phyloP scores from a whole-genome alignment of 1,284 basidiomycete species.

The Albatrellus sp. region DNA sequence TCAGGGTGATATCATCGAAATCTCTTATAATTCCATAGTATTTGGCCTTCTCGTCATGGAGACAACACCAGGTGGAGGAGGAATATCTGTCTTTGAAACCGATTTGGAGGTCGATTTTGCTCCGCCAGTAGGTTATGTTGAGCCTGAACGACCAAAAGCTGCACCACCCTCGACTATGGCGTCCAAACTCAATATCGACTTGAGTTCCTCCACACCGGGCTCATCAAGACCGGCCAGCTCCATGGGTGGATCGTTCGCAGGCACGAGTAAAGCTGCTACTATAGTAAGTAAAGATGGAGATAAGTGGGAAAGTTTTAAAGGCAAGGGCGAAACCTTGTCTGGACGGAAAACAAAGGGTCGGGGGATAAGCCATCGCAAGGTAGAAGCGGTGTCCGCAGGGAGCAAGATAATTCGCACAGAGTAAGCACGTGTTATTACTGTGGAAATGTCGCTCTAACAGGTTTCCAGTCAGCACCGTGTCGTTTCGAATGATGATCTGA shows the following conservation, averaged over 20 bases:
- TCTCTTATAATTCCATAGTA: slow-evolving; percentile 83
- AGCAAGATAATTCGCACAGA: slow-evolving; percentile 85
- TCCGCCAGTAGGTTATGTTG: slow-evolving; percentile 70
- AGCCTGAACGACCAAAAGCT: slow-evolving; percentile 79
- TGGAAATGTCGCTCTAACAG: slow-evolving; percentile 8
- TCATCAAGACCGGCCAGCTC: slow-evolving; percentile 74
- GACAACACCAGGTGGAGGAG: slow-evolving; percentile 75
- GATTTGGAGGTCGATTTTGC: slow-evolving; percentile 91
- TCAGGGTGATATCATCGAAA: slow-evolving; percentile 87
- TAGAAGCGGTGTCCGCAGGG: slow-evolving; percentile 65
- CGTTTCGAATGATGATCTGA: slow-evolving; percentile 73
- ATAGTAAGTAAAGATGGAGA: slow-evolving; percentile 63
- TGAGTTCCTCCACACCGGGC: slow-evolving; percentile 69
- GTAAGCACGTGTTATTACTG: slow-evolving; percentile 36
- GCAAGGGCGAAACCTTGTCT: slow-evolving; percentile 78
- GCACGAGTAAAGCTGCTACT: slow-evolving; percentile 26
- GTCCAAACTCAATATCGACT: slow-evolving; percentile 90
- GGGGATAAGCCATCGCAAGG: slow-evolving; percentile 73
- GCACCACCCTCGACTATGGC: slow-evolving; percentile 89
- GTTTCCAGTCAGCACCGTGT: slow-evolving; percentile 64
- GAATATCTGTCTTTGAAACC: slow-evolving; percentile 88
- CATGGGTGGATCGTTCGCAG: slow-evolving; percentile 52
- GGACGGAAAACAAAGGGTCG: slow-evolving; percentile 90
- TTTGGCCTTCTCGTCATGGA: slow-evolving; percentile 98
- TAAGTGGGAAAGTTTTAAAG: slow-evolving; percentile 88